Percentiles rank a stretch among this genome's conserved stretches.
These are phyloP conservation scores for Trypanosoma conorhini DNA, from an alignment of 208 protist species.

Conservation along the genomic window DNA sequence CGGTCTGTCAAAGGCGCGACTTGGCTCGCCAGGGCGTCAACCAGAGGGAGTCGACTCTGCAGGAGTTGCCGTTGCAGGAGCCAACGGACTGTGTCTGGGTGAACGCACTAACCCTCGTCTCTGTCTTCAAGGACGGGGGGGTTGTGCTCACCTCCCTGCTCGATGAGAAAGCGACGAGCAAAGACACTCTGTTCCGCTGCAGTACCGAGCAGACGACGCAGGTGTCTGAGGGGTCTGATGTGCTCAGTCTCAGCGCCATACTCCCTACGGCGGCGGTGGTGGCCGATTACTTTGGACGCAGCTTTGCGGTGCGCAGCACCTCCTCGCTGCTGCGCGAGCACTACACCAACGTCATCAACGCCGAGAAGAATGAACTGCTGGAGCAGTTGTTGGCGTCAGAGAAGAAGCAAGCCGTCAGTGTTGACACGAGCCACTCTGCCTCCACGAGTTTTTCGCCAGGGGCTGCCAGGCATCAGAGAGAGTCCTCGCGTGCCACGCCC, in stretches of 20 bases:
- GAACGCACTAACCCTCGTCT: constrained; percentile 73
- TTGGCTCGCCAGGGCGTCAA: neutral
- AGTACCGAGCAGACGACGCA: constrained; percentile 12
- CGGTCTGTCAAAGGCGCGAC: constrained; percentile 10
- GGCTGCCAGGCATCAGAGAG: neutral
- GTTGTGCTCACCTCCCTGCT: constrained; percentile 67
- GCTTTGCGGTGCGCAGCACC: constrained; percentile 63
- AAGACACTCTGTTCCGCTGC: constrained; percentile 19
- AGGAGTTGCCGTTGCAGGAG: constrained; percentile 34
- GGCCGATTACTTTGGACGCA: constrained; percentile 58
- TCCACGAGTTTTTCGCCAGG: neutral
- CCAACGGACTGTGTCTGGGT: constrained; percentile 76
- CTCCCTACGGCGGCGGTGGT: constrained; percentile 64
- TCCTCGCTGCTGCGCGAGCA: constrained; percentile 36
- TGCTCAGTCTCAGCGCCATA: constrained; percentile 62
- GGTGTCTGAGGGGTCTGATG: constrained; percentile 19
- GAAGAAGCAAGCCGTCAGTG: neutral
- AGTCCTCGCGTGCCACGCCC: constrained; percentile 1
- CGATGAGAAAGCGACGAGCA: constrained; percentile 25
- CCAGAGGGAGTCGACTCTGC: constrained; percentile 17
- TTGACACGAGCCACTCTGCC: neutral
- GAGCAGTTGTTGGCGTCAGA: constrained; percentile 5
- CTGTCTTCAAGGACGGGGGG: constrained; percentile 61
- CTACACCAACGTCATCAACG: constrained; percentile 32
- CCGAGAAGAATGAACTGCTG: constrained; percentile 15